Evolutionary conservation across 768 basidiomycete species (phyloP).

Genomic region (Lactarius hatsudake): DNA sequence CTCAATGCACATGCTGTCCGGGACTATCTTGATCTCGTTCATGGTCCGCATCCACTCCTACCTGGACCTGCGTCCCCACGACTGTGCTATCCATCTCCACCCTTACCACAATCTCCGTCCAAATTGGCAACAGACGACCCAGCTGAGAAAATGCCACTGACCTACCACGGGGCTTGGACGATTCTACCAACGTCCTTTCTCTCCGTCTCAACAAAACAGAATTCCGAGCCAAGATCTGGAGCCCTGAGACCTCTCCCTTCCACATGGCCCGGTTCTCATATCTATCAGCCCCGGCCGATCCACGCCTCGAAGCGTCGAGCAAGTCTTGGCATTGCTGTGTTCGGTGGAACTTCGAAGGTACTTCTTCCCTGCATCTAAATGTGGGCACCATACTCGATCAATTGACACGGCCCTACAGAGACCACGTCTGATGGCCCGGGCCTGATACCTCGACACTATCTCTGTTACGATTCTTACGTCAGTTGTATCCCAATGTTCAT

Average conservation of each 20-base stretch:
- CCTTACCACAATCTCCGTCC: neutral
- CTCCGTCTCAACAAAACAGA: neutral
- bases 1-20: slow-evolving; percentile 15
- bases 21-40: slow-evolving; percentile 11
- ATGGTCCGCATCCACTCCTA: slow-evolving; percentile 9
- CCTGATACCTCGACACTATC: neutral
- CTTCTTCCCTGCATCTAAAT: neutral
- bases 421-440: neutral
- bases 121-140: neutral
- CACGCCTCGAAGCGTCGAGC: slow-evolving; percentile 9
- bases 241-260: neutral
- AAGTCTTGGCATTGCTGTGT: neutral
- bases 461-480: neutral
- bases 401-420: neutral
- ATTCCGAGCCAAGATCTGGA: neutral
- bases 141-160: neutral
- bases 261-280: neutral
- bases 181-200: neutral
- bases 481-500: neutral
- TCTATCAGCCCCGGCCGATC: neutral
- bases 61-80: neutral
- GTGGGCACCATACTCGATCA: neutral
- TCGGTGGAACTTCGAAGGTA: slow-evolving; percentile 7
- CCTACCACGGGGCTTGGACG: no score
- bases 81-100: slow-evolving; percentile 7